Base-by-base conservation (phyloP, 352 stramenopile genomes). In the Pythium aristosporum region DNA sequence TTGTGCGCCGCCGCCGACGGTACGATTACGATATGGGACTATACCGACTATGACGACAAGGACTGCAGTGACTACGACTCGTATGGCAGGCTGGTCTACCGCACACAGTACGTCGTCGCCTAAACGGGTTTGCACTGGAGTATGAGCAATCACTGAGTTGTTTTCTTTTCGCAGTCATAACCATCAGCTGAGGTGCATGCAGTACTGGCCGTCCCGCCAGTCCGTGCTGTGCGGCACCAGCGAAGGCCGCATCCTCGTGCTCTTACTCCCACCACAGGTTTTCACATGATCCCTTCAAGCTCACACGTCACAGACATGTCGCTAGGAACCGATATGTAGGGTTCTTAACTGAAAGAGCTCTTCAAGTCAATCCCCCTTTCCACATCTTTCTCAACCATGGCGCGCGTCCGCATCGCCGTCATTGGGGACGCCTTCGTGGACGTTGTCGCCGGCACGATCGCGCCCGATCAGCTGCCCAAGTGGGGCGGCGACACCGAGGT, bases 401-500 rank as follows among this genome's bases (percentile, higher is more conserved):
- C 36, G 18, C 23, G 20, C 25, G 47, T 65, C 16, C 23, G 43
- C 4, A 57, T 71, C 20, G 65, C 65, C 1, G 65, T 71, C 16
- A 25, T 71, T 7, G 65, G 65, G 32, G 65, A 72, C 58, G 41
- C 59, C 53, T 72, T 72, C 43, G 65, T 72, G 73, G 84, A 95
- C 53, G 82, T 95, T 44, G 77, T 94, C 37, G 83, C 81, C 8
- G 81, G 83, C n/a, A 86, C 82, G 36, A 65, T 91, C 43, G 69
- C 72, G 28, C 79, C 72, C 0, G 74, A 84, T 11, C 77, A 88
- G 72, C 65, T 95, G 44, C 87, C 87, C 43, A 83, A 80, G 44
- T 95, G 84, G 87, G 87, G 87, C 23, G 75, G 81, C 12, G 87
- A 94, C 63, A 76, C 88, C 21, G 85, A 92, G 62, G 87, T 81